Evolutionary conservation across 441 rosid species (phyloP), one percentile per base, ranked within the genome.

Genomic region (Bruguiera hainesii): DNA sequence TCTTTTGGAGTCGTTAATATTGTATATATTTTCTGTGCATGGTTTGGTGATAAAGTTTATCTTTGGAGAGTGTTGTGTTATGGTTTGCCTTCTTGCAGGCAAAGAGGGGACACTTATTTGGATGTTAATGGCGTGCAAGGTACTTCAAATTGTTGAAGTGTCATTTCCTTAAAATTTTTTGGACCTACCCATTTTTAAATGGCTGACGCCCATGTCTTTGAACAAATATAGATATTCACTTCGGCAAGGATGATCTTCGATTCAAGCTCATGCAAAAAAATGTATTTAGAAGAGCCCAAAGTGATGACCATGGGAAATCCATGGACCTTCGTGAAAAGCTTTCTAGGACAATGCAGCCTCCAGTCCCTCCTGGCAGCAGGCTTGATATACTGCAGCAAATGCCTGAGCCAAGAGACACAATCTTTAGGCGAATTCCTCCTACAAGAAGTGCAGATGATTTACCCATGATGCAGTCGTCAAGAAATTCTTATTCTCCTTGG

Each of bases 221-320:
- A 66, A 74, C 71, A 61, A 64, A 68, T 68, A 52, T 78, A 91
- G 98, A 75, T 79, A 67, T 68, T 74, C 81, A 53, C 73, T 71
- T 92, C 64, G 83, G 87, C 65, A 80, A 77, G 81, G 80, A 85
- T 75, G 96, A 94, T 78, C 96, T 91, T 30, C 88, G 97, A 25
- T 77, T 80, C 74, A 91, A 94, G 72, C 93, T 93, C 81, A 60
- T 89, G 84, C 89, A 76, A 79, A 93, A 88, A 71, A 87, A 76
- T 61, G 74, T 71, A 25, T 73, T 74, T 79, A 85, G 78, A 71
- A 79, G 66, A 71, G 65, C 75, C 71, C 82, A 71, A 64, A 80
- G 75, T 77, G 84, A 83, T 60, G 70, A 78, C 53, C 84, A 74
- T 25, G 68, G 69, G 42, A 81, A 79, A 67, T 74, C 66, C 57